Evolutionary conservation across 306 rosid genomes (phyloP), one percentile per base, ranked within the genome.

Genomic region (Acacia acuminata): DNA sequence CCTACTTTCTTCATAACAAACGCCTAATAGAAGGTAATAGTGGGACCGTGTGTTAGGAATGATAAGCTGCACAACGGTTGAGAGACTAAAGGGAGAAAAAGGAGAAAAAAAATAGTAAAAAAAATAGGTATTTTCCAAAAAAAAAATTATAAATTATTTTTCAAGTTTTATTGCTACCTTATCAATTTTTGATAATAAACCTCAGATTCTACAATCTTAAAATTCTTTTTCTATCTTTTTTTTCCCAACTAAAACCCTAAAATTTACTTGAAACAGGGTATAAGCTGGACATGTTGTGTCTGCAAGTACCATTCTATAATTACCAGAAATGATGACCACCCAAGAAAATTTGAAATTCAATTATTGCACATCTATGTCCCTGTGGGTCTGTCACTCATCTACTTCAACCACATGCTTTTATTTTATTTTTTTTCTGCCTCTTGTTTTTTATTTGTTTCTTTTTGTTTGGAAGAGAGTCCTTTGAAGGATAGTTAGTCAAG

Each of bases 341-440:
- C 61, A 77, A 81, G 79, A 71, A 83, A 83, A 53, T 19, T 42
- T 73, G 40, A 76, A 64, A 19, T 84, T 40, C 80, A 77, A 51
- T 78, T 50, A 71, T 71, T 43, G 76, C 76, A 43, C 55, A 9
- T 12, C 16, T 14, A 20, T 43, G 36, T 0, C 43, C 0, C 43
- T 84, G 45, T 67, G 81, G 81, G 83, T 30, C 68, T 77, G 0
- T 86, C 70, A 73, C 48, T 34, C 42, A 38, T 77, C 1, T 80
- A 4, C 75, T 77, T 56, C 51, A 77, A 56, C 47, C 81, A 55
- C 77, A 79, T 45, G 77, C 13, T 40, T 20, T 61, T 2, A 56
- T 7, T n/a, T 55, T 20, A 2, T 20, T 55, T 27, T 27, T 27
- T 27, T 27, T 27, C 27, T 27, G 1, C 27, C 27, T 27, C 27